A percentile compares a stretch with the other conserved stretches of the same genome.
phyloP scores from a whole-genome alignment of 2,329 filamentous ascomycete species.

The Penicillium sp. region DNA sequence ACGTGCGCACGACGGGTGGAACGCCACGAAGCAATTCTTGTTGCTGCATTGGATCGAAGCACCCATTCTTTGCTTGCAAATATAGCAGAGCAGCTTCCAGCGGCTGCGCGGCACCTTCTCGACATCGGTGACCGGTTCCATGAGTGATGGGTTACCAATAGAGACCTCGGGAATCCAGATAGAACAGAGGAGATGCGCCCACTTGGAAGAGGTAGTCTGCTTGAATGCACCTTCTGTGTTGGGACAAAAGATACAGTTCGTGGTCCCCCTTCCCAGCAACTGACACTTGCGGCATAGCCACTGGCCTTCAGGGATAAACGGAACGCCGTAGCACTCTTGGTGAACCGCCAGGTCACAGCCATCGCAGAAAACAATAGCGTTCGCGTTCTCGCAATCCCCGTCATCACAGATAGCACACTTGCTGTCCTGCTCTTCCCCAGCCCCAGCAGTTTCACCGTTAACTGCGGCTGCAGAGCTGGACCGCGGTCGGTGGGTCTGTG shows the following conservation, averaged over 20 bases:
- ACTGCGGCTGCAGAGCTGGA: slow-evolving; percentile 93
- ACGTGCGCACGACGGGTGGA: slow-evolving; percentile 93
- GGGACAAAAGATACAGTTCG: slow-evolving; percentile 96
- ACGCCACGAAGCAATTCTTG: slow-evolving; percentile 93
- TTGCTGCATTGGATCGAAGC: slow-evolving; percentile 98
- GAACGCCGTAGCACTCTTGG: slow-evolving; percentile 97
- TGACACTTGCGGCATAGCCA: slow-evolving; percentile 98
- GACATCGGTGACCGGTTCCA: slow-evolving; percentile 97
- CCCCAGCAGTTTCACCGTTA: slow-evolving; percentile 77
- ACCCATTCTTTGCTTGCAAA: slow-evolving; percentile 95
- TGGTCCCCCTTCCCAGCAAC: slow-evolving; percentile 84
- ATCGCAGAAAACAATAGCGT: slow-evolving; percentile 98
- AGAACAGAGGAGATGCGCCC: slow-evolving; percentile 92
- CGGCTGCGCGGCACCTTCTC: slow-evolving; percentile 93
- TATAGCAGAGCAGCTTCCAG: slow-evolving; percentile 93
- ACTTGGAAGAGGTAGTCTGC: slow-evolving; percentile 92
- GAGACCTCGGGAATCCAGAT: slow-evolving; percentile 99
- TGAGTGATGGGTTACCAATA: slow-evolving; percentile 91
- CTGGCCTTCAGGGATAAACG: slow-evolving; percentile 96
- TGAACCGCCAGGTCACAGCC: slow-evolving; percentile 96
- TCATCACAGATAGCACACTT: slow-evolving; percentile 98
- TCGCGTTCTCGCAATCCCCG: slow-evolving; percentile 98
- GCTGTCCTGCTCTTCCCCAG: slow-evolving; percentile 89
- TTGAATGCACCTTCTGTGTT: slow-evolving; percentile 98
- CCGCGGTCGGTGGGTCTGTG: slow-evolving; percentile 85